A percentile compares a stretch with the other conserved stretches of the same genome.
These are phyloP conservation scores for Mycogone perniciosa DNA, from an alignment of 2,329 filamentous ascomycete species.

Conservation along the genomic window DNA sequence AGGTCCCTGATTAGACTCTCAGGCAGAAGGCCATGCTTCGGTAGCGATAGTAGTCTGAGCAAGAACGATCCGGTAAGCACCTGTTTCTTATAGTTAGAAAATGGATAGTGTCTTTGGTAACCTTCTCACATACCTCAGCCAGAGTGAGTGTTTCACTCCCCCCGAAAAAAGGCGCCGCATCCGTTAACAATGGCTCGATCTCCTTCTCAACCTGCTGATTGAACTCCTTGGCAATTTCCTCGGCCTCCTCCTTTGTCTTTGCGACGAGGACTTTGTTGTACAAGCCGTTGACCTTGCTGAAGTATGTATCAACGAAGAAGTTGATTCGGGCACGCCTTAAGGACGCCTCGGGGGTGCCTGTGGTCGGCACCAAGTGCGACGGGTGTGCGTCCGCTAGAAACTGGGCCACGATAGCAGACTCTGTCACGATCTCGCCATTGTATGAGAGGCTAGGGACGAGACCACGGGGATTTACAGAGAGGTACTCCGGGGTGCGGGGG, in stretches of 20 bases:
- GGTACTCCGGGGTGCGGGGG: conserved; percentile 67
- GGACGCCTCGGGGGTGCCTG: conserved; percentile 46
- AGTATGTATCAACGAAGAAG: conserved; percentile 68
- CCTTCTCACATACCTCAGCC: conserved; percentile 54
- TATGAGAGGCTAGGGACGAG: conserved; percentile 67
- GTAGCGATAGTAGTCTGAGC: conserved; percentile 49
- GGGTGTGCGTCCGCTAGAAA: conserved; percentile 66
- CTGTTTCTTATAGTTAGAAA: conserved; percentile 28
- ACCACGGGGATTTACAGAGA: conserved; percentile 71
- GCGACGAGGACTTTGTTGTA: conserved; percentile 43
- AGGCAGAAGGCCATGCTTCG: conserved; percentile 50
- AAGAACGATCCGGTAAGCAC: conserved; percentile 62
- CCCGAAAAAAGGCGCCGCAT: conserved; percentile 55
- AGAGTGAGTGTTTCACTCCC: conserved; percentile 60
- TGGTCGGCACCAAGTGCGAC: conserved; percentile 56
- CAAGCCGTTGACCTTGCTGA: conserved; percentile 50
- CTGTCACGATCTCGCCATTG: conserved; percentile 61
- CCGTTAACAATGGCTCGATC: conserved; percentile 61
- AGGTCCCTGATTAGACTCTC: conserved; percentile 39
- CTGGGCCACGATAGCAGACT: conserved; percentile 66
- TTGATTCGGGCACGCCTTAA: conserved; percentile 58
- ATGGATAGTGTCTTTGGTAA: neutral
- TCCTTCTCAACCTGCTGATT: conserved; percentile 58
- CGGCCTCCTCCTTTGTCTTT: conserved; percentile 43
- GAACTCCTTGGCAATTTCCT: conserved; percentile 42